phyloP scores from a whole-genome alignment of 441 rosid genomes.

The Arabidopsis lyrata region DNA sequence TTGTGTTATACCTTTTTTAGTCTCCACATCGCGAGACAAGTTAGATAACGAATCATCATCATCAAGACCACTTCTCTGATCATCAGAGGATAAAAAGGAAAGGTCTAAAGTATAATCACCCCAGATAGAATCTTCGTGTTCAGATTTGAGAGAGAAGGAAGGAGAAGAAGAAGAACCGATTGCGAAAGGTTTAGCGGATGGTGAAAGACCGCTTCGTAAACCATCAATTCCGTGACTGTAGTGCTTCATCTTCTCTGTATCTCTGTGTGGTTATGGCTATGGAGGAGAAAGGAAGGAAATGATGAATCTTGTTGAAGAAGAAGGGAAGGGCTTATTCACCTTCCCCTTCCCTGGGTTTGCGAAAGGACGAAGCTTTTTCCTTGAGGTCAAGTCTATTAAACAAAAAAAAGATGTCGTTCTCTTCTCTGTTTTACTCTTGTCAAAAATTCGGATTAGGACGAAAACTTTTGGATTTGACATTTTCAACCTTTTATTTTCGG shows the following conservation, averaged over 20 bases:
- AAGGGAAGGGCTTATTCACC: conserved; percentile 11
- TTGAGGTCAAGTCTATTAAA: conserved; percentile 36
- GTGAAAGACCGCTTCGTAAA: conserved; percentile 48
- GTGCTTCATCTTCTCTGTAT: conserved; percentile 35
- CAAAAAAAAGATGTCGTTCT: conserved; percentile 3
- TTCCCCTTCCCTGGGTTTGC: conserved; percentile 11
- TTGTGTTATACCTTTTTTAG: conserved; percentile 18
- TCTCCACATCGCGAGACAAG: conserved; percentile 35
- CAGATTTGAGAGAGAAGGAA: conserved; percentile 38
- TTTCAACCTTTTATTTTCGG: neutral
- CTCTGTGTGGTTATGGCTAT: neutral
- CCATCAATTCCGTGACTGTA: conserved; percentile 26
- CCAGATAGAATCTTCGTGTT: conserved; percentile 35
- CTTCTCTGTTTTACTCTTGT: conserved; percentile 32
- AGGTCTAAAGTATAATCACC: conserved; percentile 40
- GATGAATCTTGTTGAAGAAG: conserved; percentile 12
- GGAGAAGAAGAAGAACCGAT: conserved; percentile 29
- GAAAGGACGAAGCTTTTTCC: conserved; percentile 3
- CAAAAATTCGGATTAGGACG: conserved; percentile 35
- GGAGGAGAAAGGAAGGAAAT: conserved; percentile 10
- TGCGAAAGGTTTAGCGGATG: conserved; percentile 23
- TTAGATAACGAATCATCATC: conserved; percentile 12
- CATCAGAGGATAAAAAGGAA: conserved; percentile 39
- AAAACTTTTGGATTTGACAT: conserved; percentile 4
- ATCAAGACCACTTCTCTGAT: conserved; percentile 21